These are phyloP conservation scores for Annulohypoxylon truncatum DNA, from an alignment of 2,329 filamentous ascomycete genomes.

Conservation along the genomic window DNA sequence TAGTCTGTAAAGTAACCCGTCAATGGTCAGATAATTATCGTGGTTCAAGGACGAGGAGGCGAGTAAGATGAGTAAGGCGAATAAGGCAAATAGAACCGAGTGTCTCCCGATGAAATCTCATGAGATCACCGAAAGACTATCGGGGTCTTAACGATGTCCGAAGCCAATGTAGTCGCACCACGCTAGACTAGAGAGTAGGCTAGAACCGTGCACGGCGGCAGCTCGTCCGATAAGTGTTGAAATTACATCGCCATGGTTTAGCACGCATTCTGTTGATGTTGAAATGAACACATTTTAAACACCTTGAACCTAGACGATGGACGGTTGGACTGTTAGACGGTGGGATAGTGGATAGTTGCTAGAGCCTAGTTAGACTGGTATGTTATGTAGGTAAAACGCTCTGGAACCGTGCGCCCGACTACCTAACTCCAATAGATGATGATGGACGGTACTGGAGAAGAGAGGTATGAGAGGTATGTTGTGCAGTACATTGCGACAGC, in stretches of 20 bases:
- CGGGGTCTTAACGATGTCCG: constrained; percentile 25
- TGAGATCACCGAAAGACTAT: constrained; percentile 32
- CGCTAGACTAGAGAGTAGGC: constrained; percentile 15
- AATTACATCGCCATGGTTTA: constrained; percentile 17
- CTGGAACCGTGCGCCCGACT: constrained; percentile 7
- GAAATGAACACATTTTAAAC: constrained; percentile 1
- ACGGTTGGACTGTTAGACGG: background rate
- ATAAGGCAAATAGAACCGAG: constrained; percentile 13
- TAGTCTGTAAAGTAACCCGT: constrained; percentile 6
- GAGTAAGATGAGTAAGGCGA: constrained; percentile 4
- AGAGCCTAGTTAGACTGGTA: background rate
- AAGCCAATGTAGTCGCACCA: constrained; percentile 20
- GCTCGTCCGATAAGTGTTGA: constrained; percentile 21
- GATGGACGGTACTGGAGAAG: background rate
- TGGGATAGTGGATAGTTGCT: background rate
- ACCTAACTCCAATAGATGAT: background rate
- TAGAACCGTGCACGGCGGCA: constrained; percentile 12
- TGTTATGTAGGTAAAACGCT: background rate
- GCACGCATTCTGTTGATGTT: background rate
- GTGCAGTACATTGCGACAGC: constrained; percentile 5
- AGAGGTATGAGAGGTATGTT: background rate
- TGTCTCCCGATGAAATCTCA: constrained; percentile 32
- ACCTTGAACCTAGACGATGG: constrained; percentile 9
- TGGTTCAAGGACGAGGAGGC: constrained; percentile 13
- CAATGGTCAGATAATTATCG: constrained; percentile 3